Evolutionary conservation across 345 rosid genomes (phyloP), one percentile per base, ranked within the genome.

Genomic region (Populus davidiana): DNA sequence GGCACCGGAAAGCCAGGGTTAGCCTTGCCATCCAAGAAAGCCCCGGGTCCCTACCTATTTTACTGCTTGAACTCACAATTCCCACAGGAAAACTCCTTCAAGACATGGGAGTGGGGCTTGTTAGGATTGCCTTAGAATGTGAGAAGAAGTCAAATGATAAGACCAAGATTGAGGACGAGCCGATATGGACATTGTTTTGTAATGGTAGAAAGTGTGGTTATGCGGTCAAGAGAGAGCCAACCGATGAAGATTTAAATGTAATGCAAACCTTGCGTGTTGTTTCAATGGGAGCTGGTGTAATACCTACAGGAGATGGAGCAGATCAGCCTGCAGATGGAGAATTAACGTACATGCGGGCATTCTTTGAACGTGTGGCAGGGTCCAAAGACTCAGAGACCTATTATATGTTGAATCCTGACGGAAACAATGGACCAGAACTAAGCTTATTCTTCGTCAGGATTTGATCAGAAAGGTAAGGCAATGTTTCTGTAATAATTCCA

Each of bases 331-430:
- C 85, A 0, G 97, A 94, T 20, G 94, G 97, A 2, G 97, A 93
- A 63, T 76, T 94, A 81, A 81, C 90, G 0, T 94, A 91, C 74
- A 90, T 93, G 95, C 84, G 98, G 14, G 90, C 97, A 17, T 81
- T 89, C 81, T 94, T 93, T 67, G 97, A 94, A 80, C 86, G 97
- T 18, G 93, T 93, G 47, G 75, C 88, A 6, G 92, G 94, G 44
- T 94, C 97, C 1, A 89, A 77, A 83, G 98, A 94, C 73, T 94
- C 98, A 0, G 97, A 94, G 76, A 94, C 98, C 1, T 93, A 88
- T 78, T 90, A 94, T 75, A 93, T 94, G 97, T 75, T 86, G 91
- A 90, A 87, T 61, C 98, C 94, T 0, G 95, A 91, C 39, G 94
- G 91, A 2, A 94, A 90, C 61, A 84, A 67, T 38, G 93, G 94